Evolutionary conservation across 345 rosid genomes (phyloP).

Genomic region (Corchorus olitorius): DNA sequence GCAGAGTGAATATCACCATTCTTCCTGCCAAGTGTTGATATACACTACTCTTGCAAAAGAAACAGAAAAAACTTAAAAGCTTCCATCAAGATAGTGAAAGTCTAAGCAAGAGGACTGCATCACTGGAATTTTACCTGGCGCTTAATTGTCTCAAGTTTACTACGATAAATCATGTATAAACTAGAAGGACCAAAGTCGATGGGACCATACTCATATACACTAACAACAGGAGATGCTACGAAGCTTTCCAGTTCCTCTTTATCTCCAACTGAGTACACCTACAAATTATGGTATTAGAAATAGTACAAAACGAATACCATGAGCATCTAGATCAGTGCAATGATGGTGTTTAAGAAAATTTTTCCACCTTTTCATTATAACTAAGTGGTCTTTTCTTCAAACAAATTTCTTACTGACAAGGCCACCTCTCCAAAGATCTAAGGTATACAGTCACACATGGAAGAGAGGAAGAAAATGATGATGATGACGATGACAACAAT

Average conservation of each 20-base stretch:
- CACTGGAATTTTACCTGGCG: conserved; percentile 49
- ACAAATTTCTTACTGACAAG: neutral
- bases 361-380: neutral
- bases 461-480: neutral
- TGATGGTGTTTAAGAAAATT: neutral
- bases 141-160: conserved; percentile 55
- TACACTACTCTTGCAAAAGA: conserved; percentile 58
- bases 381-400: neutral
- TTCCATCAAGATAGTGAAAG: conserved; percentile 25
- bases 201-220: conserved; percentile 62
- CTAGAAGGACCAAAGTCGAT: conserved; percentile 34
- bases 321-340: neutral
- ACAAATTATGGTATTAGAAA: conserved; percentile 6
- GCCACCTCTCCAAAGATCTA: neutral
- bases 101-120: conserved; percentile 17
- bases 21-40: conserved; percentile 50
- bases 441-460: neutral
- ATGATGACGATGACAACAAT: neutral
- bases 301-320: conserved; percentile 1
- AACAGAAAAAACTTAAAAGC: conserved; percentile 23
- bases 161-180: conserved; percentile 28
- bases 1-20: conserved; percentile 46
- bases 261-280: conserved; percentile 83
- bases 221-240: conserved; percentile 72
- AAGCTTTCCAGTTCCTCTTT: conserved; percentile 59